These are phyloP conservation scores for Geoglossum glabrum DNA, from an alignment of 495 filamentous ascomycete genomes.

Conservation along the genomic window DNA sequence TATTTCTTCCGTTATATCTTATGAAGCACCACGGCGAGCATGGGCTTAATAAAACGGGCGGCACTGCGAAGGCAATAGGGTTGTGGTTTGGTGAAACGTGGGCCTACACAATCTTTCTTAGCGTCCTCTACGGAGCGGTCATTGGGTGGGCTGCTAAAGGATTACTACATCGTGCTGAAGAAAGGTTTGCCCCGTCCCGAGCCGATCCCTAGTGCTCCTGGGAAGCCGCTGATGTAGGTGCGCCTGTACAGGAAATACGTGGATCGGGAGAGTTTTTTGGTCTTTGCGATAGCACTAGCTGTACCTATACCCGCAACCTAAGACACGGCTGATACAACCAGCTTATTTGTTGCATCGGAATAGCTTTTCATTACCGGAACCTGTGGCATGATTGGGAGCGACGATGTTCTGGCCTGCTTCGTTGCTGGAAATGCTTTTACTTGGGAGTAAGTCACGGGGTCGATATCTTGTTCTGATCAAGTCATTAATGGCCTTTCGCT, in stretches of 20 bases:
- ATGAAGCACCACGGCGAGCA: conserved; percentile 50
- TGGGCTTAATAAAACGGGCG: conserved; percentile 35
- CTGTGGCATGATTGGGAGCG: conserved; percentile 74
- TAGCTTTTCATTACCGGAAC: conserved; percentile 64
- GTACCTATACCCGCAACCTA: conserved; percentile 24
- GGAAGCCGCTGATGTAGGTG: background rate
- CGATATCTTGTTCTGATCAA: background rate
- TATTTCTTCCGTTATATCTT: conserved; percentile 69
- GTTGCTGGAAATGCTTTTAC: conserved; percentile 84
- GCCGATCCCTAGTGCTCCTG: background rate
- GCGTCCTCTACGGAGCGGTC: conserved; percentile 51
- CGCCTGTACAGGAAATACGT: conserved; percentile 38
- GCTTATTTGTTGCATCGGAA: conserved; percentile 7
- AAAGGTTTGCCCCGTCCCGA: conserved; percentile 21
- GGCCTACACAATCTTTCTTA: conserved; percentile 65
- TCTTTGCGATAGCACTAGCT: conserved; percentile 69
- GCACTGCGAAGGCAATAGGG: conserved; percentile 44
- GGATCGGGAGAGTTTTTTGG: conserved; percentile 76
- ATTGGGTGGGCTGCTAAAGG: conserved; percentile 70
- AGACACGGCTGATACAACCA: conserved; percentile 8
- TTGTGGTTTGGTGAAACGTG: conserved; percentile 79
- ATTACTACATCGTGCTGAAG: conserved; percentile 65
- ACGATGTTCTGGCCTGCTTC: conserved; percentile 86
- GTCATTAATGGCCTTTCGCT: background rate
- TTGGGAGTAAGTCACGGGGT: conserved; percentile 36